Percentiles rank a stretch among this genome's conserved stretches.
Conservation (phyloP, 768 basidiomycete genomes). For the Podaxis rugospora region DNA sequence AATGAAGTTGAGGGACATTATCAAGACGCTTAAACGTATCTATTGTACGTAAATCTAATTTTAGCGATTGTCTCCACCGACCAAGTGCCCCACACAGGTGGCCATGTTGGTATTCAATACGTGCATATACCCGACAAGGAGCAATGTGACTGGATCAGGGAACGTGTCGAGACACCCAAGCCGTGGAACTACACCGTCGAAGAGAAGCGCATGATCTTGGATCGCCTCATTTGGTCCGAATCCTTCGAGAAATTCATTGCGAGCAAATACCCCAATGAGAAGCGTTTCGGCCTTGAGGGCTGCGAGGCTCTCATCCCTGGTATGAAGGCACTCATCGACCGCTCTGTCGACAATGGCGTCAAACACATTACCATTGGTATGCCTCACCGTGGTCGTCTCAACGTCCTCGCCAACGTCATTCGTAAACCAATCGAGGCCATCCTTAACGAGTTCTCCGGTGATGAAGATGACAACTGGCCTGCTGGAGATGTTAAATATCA, state of each 20-base stretch:
- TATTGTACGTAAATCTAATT: conserved; percentile 66
- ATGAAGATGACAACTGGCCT: conserved; percentile 65
- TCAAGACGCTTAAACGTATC: conserved; percentile 84
- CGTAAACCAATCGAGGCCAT: conserved; percentile 98
- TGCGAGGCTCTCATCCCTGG: conserved; percentile 97
- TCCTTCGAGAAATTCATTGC: conserved; percentile 98
- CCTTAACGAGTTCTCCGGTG: conserved; percentile 91
- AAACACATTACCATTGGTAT: conserved; percentile 98
- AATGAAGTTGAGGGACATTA: conserved; percentile 89
- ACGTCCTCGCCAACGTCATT: conserved; percentile 97
- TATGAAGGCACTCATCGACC: conserved; percentile 99
- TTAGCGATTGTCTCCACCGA: not conserved
- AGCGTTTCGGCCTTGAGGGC: conserved; percentile 98
- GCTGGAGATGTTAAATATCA: conserved; percentile 99
- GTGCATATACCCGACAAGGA: conserved; percentile 97
- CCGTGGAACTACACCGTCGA: conserved; percentile 98
- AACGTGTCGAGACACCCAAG: conserved; percentile 90
- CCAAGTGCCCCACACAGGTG: conserved; percentile 44
- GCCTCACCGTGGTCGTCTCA: conserved; percentile 98
- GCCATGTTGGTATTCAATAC: conserved; percentile 86
- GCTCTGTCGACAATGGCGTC: conserved; percentile 93
- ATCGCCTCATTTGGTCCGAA: conserved; percentile 99
- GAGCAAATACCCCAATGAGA: conserved; percentile 98
- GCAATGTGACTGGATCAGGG: conserved; percentile 98
- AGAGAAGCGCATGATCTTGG: conserved; percentile 98